Conservation (phyloP, 306 rosid genomes). For the Castanea sativa region DNA sequence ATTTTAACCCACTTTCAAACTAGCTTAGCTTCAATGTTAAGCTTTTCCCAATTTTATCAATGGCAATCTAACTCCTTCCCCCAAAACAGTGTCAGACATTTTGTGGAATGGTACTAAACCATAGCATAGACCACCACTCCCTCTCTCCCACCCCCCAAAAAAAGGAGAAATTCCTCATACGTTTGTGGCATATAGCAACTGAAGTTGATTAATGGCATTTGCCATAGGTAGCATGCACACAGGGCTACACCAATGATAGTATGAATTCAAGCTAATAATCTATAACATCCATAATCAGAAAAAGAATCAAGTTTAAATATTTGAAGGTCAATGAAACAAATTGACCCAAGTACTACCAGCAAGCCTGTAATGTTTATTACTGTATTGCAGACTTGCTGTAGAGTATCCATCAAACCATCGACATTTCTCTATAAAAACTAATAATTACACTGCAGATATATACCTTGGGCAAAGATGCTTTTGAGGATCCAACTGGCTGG, state of each 20-base stretch:
- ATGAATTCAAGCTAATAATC: not conserved
- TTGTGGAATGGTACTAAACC: not conserved
- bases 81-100: not conserved
- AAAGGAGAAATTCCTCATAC: not conserved
- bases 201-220: not conserved
- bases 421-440: not conserved
- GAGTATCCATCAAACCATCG: not conserved
- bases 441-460: not conserved
- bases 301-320: not conserved
- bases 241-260: not conserved
- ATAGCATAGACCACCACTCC: too few relatives aligned
- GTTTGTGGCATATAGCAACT: not conserved
- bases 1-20: not conserved
- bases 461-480: slow-evolving; percentile 72
- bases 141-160: too few relatives aligned
- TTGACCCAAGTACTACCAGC: not conserved
- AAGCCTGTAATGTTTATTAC: not conserved
- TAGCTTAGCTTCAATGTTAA: not conserved
- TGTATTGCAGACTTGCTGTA: not conserved
- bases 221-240: not conserved
- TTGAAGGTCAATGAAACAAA: not conserved
- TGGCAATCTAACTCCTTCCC: not conserved
- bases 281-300: not conserved
- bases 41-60: not conserved
- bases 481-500: slow-evolving; percentile 42